Conservation (phyloP, 2,329 filamentous ascomycete species). For the Penicillium sp. region DNA sequence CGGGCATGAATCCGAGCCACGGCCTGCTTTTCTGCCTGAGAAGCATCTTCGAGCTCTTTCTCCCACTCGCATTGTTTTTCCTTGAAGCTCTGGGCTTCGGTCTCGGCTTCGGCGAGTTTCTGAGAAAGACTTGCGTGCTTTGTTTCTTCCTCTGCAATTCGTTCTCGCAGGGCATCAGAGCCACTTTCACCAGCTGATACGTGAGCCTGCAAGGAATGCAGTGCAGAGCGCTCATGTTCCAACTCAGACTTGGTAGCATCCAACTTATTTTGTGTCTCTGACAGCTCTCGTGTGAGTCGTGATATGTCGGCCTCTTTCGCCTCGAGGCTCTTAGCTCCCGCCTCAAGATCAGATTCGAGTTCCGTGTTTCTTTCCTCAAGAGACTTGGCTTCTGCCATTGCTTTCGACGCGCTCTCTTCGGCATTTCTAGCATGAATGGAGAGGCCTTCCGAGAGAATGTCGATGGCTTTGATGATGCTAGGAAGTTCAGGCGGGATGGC, state of each 20-base stretch:
- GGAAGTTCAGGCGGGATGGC: constrained; percentile 59
- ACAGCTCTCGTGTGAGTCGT: constrained; percentile 60
- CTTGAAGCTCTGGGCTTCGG: constrained; percentile 75
- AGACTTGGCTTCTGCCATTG: constrained; percentile 67
- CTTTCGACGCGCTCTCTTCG: constrained; percentile 63
- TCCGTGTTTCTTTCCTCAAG: constrained; percentile 60
- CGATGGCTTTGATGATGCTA: constrained; percentile 64
- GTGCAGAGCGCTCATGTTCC: constrained; percentile 70
- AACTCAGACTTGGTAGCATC: constrained; percentile 56
- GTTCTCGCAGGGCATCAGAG: constrained; percentile 75
- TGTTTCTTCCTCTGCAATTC: constrained; percentile 74
- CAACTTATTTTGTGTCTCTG: constrained; percentile 53
- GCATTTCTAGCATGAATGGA: constrained; percentile 63
- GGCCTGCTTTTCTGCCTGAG: constrained; percentile 37
- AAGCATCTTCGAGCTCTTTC: constrained; percentile 55
- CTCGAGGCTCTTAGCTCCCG: constrained; percentile 58
- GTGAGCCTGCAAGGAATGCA: constrained; percentile 69
- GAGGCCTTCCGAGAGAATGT: constrained; percentile 62
- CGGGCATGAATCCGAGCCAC: constrained; percentile 69
- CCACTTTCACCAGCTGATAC: constrained; percentile 84
- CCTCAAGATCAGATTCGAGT: constrained; percentile 62
- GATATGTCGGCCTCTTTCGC: constrained; percentile 57
- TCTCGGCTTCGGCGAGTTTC: constrained; percentile 74
- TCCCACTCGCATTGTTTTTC: constrained; percentile 73
- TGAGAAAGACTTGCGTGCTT: constrained; percentile 70